Percentiles rank a stretch among this genome's conserved stretches.
phyloP scores from a whole-genome alignment of 768 basidiomycete genomes.

The Mycena capillaripes region DNA sequence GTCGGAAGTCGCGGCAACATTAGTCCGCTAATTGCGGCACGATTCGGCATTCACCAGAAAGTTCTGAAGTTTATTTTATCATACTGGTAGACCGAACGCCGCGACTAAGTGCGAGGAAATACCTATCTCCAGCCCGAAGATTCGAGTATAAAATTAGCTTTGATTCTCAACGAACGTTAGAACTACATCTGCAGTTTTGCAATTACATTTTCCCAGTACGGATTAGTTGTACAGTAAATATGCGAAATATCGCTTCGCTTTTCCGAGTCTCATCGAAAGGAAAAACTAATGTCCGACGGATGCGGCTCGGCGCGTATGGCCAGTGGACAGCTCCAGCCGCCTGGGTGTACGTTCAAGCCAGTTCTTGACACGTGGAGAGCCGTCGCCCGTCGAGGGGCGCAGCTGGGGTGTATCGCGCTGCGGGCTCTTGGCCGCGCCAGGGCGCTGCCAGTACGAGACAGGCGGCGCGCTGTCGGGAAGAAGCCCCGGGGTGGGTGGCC shows the following conservation, averaged over 20 bases:
- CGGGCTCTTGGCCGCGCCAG: neutral
- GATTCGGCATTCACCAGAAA: too few relatives aligned
- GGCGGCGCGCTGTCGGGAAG: neutral
- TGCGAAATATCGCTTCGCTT: conserved; percentile 1
- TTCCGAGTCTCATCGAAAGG: neutral
- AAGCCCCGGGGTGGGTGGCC: conserved; percentile 31
- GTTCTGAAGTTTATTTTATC: too few relatives aligned
- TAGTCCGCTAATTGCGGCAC: too few relatives aligned
- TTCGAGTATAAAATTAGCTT: neutral
- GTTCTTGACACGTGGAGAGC: conserved; percentile 17
- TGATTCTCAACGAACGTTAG: neutral
- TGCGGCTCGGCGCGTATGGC: neutral
- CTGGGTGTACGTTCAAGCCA: conserved; percentile 37
- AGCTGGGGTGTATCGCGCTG: neutral
- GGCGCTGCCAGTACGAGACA: conserved; percentile 15
- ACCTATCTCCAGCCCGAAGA: too few relatives aligned
- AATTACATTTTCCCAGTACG: neutral
- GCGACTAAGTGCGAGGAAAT: too few relatives aligned
- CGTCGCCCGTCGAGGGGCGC: conserved; percentile 29
- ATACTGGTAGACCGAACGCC: too few relatives aligned
- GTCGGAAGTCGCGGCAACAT: too few relatives aligned
- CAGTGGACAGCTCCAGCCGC: neutral
- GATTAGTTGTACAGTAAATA: conserved; percentile 14
- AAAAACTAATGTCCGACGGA: conserved; percentile 19
- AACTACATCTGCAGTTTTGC: neutral